phyloP scores from a whole-genome alignment of 768 basidiomycete genomes.

The Lactarius hengduanensis region DNA sequence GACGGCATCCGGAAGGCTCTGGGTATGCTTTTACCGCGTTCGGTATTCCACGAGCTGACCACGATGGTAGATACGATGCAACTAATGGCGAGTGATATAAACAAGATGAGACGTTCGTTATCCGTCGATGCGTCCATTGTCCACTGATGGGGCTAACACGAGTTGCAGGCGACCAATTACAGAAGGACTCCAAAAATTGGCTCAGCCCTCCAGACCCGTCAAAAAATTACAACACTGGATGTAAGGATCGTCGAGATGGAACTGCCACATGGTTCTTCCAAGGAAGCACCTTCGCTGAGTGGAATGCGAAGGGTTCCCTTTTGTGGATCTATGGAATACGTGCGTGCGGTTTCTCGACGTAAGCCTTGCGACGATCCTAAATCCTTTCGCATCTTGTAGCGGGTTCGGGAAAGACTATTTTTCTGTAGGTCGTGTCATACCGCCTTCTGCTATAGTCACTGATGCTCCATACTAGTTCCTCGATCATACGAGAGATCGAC shows the following conservation, averaged over 20 bases:
- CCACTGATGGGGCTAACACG: background rate
- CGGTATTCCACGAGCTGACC: background rate
- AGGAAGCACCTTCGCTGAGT: background rate
- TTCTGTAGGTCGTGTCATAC: background rate
- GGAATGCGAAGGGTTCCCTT: background rate
- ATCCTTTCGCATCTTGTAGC: background rate
- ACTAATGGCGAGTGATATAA: background rate
- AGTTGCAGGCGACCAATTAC: slow-evolving; percentile 1
- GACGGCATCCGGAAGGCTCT: background rate
- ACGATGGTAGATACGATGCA: background rate
- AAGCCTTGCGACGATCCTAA: background rate
- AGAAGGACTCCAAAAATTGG: background rate
- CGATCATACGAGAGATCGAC: background rate
- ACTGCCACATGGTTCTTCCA: slow-evolving; percentile 5
- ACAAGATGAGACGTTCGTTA: slow-evolving; percentile 1
- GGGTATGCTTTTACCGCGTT: background rate
- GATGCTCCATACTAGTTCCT: background rate
- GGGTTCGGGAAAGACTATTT: slow-evolving; percentile 10
- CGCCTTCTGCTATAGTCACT: background rate
- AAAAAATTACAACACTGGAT: slow-evolving; percentile 1
- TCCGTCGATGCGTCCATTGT: background rate
- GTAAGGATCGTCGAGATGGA: background rate
- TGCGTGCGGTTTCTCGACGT: background rate
- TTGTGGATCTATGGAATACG: slow-evolving; percentile 16
- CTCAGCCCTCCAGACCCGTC: slow-evolving; percentile 17